These are phyloP conservation scores for Penicillium manginii DNA, from an alignment of 495 filamentous ascomycete genomes.

Conservation along the genomic window DNA sequence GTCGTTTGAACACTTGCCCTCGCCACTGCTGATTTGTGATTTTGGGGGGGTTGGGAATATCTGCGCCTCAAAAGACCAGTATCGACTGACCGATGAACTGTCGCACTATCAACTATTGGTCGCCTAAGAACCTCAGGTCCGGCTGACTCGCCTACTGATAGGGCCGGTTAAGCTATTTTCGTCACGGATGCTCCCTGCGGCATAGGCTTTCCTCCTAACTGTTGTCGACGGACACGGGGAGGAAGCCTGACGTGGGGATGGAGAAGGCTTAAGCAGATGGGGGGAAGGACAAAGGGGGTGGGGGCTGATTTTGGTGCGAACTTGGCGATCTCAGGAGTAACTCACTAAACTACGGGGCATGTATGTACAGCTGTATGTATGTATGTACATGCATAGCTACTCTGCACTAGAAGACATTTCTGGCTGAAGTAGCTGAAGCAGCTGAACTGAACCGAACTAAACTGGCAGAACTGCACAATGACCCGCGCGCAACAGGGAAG, in stretches of 20 bases:
- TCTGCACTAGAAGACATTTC: slow-evolving; percentile 6
- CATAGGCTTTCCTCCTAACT: slow-evolving; percentile 1
- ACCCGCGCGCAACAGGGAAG: slow-evolving; percentile 28
- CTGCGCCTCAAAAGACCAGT: slow-evolving; percentile 3
- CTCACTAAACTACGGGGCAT: no score
- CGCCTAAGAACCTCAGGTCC: slow-evolving; percentile 18
- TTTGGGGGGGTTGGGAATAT: slow-evolving; percentile 3
- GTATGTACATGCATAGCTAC: background rate
- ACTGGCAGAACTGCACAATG: background rate
- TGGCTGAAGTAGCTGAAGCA: slow-evolving; percentile 3
- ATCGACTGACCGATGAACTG: slow-evolving; percentile 36
- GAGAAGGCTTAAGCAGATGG: no score
- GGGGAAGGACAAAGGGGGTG: no score
- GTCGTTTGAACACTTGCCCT: slow-evolving; percentile 22
- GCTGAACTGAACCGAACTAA: background rate
- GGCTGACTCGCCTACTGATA: slow-evolving; percentile 29
- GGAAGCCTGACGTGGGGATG: no score
- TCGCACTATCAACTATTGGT: slow-evolving; percentile 28
- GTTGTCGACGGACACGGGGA: no score
- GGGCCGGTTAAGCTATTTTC: slow-evolving; percentile 31
- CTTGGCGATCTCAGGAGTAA: no score
- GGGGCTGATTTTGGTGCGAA: no score
- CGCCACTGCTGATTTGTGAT: slow-evolving; percentile 14
- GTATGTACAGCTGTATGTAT: background rate
- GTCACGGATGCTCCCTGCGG: slow-evolving; percentile 21